These are phyloP conservation scores for Jacaranda copaia DNA, from an alignment of 257 asterid genomes.

Conservation along the genomic window DNA sequence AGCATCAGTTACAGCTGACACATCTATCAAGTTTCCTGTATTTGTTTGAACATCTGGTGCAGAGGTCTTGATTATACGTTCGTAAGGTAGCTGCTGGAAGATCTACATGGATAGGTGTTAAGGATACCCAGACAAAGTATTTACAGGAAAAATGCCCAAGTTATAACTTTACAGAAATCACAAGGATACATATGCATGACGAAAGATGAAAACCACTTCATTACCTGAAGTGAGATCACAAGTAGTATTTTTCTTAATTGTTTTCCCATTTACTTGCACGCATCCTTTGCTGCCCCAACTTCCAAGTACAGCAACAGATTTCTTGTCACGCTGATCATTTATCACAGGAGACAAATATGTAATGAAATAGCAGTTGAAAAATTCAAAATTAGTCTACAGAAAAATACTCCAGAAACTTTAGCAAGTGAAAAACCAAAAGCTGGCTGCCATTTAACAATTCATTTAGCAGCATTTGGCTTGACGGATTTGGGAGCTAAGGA, in stretches of 20 bases:
- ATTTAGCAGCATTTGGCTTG: neutral
- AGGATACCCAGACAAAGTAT: constrained; percentile 46
- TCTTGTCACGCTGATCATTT: constrained; percentile 61
- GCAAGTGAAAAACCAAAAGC: neutral
- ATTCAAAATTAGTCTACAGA: neutral
- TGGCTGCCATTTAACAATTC: constrained; percentile 4
- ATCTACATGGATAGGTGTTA: constrained; percentile 55
- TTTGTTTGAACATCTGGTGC: constrained; percentile 22
- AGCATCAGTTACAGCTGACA: constrained; percentile 88
- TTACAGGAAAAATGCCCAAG: too few relatives aligned
- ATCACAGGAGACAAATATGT: neutral
- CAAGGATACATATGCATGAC: constrained; percentile 87
- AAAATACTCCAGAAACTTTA: neutral
- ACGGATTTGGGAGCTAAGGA: neutral
- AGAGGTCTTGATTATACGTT: constrained; percentile 58
- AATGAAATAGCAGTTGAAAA: neutral
- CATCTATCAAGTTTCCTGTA: constrained; percentile 65
- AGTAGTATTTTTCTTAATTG: constrained; percentile 56
- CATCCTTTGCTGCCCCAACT: constrained; percentile 77
- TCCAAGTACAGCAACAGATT: constrained; percentile 73
- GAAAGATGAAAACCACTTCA: constrained; percentile 74
- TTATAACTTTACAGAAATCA: constrained; percentile 15
- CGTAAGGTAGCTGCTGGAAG: constrained; percentile 74
- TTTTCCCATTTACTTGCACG: constrained; percentile 80
- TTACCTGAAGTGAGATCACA: constrained; percentile 79